Evolutionary conservation across 1,139 yeast species (phyloP).

Genomic region (Diutina catenulata): DNA sequence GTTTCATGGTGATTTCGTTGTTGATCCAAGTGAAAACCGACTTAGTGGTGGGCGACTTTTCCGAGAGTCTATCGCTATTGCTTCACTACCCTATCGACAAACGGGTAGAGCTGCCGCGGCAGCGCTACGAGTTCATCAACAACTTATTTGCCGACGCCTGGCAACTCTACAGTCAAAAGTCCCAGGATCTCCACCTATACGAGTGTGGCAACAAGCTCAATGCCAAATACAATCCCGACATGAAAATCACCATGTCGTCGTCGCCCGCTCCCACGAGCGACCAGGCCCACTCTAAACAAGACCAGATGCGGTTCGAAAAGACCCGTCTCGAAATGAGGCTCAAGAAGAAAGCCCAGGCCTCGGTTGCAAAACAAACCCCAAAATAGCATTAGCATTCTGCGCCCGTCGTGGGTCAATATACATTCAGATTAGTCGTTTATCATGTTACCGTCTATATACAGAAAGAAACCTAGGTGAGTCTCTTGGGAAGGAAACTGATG

Average conservation of each 20-base stretch:
- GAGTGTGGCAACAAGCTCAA: slow-evolving; percentile 28
- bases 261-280: slow-evolving; percentile 7
- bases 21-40: slow-evolving; percentile 39
- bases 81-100: slow-evolving; percentile 43
- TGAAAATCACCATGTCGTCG: slow-evolving; percentile 22
- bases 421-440: no score
- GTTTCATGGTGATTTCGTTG: slow-evolving; percentile 39
- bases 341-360: slow-evolving; percentile 30
- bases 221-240: slow-evolving; percentile 23
- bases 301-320: slow-evolving; percentile 32
- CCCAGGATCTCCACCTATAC: slow-evolving; percentile 28
- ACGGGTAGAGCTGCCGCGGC: neutral
- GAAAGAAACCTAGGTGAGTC: neutral
- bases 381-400: neutral
- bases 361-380: neutral
- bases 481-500: neutral
- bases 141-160: slow-evolving; percentile 20
- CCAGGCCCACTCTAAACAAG: slow-evolving; percentile 7
- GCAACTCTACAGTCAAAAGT: slow-evolving; percentile 17
- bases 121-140: slow-evolving; percentile 13
- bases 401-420: no score
- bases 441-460: neutral
- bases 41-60: slow-evolving; percentile 43
- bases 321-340: slow-evolving; percentile 30
- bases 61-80: slow-evolving; percentile 46